These are phyloP conservation scores for Talaromyces ruber DNA, from an alignment of 495 filamentous ascomycete species.

Conservation along the genomic window DNA sequence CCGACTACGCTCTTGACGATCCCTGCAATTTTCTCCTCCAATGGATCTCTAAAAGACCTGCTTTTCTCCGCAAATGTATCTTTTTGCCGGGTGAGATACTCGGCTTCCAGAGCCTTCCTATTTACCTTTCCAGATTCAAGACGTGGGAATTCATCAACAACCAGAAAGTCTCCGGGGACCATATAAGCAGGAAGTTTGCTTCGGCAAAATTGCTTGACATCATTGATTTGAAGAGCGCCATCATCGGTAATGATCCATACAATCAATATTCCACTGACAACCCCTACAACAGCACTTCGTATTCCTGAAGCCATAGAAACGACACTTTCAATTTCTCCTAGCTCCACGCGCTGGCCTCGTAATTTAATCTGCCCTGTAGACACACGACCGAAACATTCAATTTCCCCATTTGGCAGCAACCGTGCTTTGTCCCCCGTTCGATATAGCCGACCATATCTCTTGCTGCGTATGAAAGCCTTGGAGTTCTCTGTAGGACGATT, in stretches of 20 bases:
- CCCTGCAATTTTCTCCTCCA: constrained; percentile 39
- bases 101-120: constrained; percentile 48
- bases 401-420: constrained; percentile 51
- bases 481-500: constrained; percentile 65
- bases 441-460: constrained; percentile 52
- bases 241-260: constrained; percentile 53
- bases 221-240: constrained; percentile 15
- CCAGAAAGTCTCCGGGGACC: constrained; percentile 61
- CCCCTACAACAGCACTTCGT: constrained; percentile 46
- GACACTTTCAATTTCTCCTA: constrained; percentile 73
- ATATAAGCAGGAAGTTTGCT: constrained; percentile 71
- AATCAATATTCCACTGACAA: constrained; percentile 53
- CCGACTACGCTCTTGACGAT: constrained; percentile 40
- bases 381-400: constrained; percentile 79
- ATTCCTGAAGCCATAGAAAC: constrained; percentile 45
- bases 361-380: constrained; percentile 72
- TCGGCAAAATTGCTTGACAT: constrained; percentile 49
- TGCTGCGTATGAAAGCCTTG: constrained; percentile 53
- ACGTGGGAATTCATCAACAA: constrained; percentile 53
- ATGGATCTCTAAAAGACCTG: constrained; percentile 15
- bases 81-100: constrained; percentile 34
- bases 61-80: constrained; percentile 20
- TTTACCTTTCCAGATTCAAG: constrained; percentile 76
- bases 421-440: constrained; percentile 77
- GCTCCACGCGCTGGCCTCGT: constrained; percentile 71